Base-by-base conservation (phyloP, 768 basidiomycete species). In the Tephrocybe sp. region DNA sequence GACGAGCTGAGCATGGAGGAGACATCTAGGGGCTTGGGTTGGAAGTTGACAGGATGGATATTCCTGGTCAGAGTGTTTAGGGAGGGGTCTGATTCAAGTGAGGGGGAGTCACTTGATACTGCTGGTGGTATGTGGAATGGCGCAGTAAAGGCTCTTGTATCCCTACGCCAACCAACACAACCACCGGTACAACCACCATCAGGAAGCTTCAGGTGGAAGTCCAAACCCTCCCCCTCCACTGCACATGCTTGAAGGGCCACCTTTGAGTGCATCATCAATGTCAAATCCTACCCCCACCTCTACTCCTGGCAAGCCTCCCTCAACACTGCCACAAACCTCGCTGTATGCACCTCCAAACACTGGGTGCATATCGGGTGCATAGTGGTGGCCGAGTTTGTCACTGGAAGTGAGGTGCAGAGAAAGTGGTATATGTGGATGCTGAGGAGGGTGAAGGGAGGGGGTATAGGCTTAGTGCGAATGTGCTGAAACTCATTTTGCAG, bases 401-500 rank as follows among this genome's bases (percentile, higher is more conserved):
- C 95, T 0, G 87, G 90, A 4, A 85, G 80, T 56, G 93, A 97
- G 72, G 96, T 97, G 53, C 95, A 98, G 74, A 76, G 96, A 61
- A 99, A 99, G 71, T 98, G 92, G 88, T 89, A 95, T 63, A 93
- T 92, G 53, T 92, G 87, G 73, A 79, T 98, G 31, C 78, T 98
- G 45, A 78, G 82, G 19, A 94, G 93, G 69, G 83, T 97, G 5
- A 87, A 89, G 0, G 82, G 82, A 55, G 95, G 9, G 80, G 87
- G 49, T 98, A 98, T 70, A 80, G 79, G 58, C 78, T 98, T 24
- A 96, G 96, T 0, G 96, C 96, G 57, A 98, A 99, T 61, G 95
- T 92, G 44, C 96, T 93, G 21, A 99, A 99, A 63, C 97, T 99
- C 57, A 92, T 98, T 51, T 94, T 99, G 1, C 96, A 98, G 70